phyloP scores from a whole-genome alignment of 352 stramenopile species.

The Phytopythium cucurbitacearum region DNA sequence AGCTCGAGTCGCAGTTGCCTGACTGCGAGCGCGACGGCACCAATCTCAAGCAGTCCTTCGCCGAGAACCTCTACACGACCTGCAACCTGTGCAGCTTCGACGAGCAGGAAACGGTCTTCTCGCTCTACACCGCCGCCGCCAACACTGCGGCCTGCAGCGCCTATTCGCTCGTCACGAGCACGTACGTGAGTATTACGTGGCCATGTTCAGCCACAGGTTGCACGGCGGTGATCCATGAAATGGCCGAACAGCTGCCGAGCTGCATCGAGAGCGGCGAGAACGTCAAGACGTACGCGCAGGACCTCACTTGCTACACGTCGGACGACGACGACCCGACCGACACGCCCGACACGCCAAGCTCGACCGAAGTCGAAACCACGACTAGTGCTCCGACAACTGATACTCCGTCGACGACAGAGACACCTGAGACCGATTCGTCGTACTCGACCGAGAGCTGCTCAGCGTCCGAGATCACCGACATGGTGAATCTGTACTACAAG shows the following conservation, averaged over 20 bases:
- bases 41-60: constrained; percentile 1
- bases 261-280: constrained; percentile 9
- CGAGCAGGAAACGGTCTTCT: neutral
- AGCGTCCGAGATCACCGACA: constrained; percentile 8
- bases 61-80: neutral
- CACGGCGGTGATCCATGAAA: constrained; percentile 7
- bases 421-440: neutral
- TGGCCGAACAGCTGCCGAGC: constrained; percentile 14
- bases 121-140: constrained; percentile 6
- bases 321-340: neutral
- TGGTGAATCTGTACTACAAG: constrained; percentile 12
- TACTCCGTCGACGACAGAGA: neutral
- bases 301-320: constrained; percentile 3
- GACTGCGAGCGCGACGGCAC: constrained; percentile 1
- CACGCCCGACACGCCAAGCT: neutral
- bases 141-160: constrained; percentile 7
- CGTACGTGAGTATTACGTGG: constrained; percentile 14
- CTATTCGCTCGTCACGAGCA: constrained; percentile 10
- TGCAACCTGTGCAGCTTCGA: constrained; percentile 4
- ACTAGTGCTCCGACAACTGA: neutral
- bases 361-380: neutral
- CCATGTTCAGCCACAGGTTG: constrained; percentile 17
- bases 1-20: constrained; percentile 6
- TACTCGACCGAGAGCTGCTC: constrained; percentile 2
- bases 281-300: constrained; percentile 3